These are phyloP conservation scores for Thuidium tamariscinum DNA, from an alignment of 225 moss, liverwort and hornwort genomes.

Conservation along the genomic window DNA sequence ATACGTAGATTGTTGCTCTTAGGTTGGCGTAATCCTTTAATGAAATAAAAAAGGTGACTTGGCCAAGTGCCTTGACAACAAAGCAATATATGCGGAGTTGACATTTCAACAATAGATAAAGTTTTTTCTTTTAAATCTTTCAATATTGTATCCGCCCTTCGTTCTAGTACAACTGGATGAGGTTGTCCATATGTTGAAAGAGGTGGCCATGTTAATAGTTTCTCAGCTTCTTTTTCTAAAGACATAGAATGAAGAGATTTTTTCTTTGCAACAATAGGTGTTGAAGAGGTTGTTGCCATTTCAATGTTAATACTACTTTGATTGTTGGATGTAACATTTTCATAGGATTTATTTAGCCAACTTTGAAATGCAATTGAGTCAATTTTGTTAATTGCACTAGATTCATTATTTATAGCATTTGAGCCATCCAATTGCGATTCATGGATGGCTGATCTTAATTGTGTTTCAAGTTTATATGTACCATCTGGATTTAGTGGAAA, in stretches of 20 bases:
- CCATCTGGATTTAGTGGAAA: conserved; percentile 31
- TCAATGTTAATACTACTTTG: not conserved
- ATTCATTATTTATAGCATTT: not conserved
- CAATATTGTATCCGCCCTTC: conserved; percentile 38
- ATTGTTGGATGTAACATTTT: not conserved
- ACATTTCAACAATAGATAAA: conserved; percentile 54
- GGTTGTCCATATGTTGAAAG: conserved; percentile 48
- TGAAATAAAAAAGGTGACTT: conserved; percentile 66
- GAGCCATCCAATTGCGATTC: conserved; percentile 1
- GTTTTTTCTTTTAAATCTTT: conserved; percentile 50
- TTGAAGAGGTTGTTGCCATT: not conserved
- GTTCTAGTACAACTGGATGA: conserved; percentile 63
- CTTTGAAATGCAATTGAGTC: not conserved
- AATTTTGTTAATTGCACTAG: not conserved
- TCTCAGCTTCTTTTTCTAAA: conserved; percentile 48
- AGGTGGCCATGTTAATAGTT: conserved; percentile 77
- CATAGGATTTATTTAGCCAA: not conserved
- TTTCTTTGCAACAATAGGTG: not conserved
- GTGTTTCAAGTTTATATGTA: conserved; percentile 30
- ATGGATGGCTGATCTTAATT: conserved; percentile 20
- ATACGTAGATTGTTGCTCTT: conserved; percentile 32
- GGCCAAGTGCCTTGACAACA: conserved; percentile 92
- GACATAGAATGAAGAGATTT: conserved; percentile 23
- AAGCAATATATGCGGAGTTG: conserved; percentile 55
- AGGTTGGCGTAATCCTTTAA: conserved; percentile 46